Percentiles rank a stretch among this genome's conserved stretches.
These are phyloP conservation scores for Hypoxylon perforatum DNA, from an alignment of 495 filamentous ascomycete species.

Conservation along the genomic window DNA sequence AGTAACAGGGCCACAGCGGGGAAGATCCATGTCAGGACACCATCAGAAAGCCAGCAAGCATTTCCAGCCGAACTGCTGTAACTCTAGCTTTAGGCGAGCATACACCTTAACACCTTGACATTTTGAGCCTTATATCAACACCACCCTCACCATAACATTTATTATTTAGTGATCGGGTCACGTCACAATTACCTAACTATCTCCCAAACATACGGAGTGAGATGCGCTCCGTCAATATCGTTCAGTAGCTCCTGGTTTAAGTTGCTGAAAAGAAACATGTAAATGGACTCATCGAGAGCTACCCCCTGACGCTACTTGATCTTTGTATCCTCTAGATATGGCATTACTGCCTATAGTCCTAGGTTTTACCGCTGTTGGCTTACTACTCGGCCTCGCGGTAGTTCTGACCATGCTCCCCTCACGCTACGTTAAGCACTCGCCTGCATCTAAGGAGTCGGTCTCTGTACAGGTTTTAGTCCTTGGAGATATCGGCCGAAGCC, in stretches of 20 bases:
- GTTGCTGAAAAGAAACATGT: background rate
- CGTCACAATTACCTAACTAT: constrained; percentile 15
- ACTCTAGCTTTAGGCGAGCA: too few relatives aligned
- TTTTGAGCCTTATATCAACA: constrained; percentile 21
- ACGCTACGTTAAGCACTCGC: constrained; percentile 40
- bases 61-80: too few relatives aligned
- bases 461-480: constrained; percentile 89
- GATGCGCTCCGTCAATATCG: background rate
- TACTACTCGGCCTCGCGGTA: constrained; percentile 28
- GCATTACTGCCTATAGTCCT: constrained; percentile 40
- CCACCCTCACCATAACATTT: background rate
- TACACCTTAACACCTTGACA: constrained; percentile 3
- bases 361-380: constrained; percentile 32
- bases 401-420: constrained; percentile 37
- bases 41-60: background rate
- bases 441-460: constrained; percentile 44
- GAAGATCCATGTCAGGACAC: background rate
- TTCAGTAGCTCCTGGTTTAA: background rate
- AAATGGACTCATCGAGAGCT: too few relatives aligned
- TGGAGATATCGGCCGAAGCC: constrained; percentile 96
- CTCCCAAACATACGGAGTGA: constrained; percentile 7
- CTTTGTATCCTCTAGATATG: constrained; percentile 28
- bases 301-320: background rate
- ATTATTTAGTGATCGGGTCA: background rate
- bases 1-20: background rate